Evolutionary conservation across 2,329 filamentous ascomycete species (phyloP).

Genomic region (Cryphonectria nitschkei): DNA sequence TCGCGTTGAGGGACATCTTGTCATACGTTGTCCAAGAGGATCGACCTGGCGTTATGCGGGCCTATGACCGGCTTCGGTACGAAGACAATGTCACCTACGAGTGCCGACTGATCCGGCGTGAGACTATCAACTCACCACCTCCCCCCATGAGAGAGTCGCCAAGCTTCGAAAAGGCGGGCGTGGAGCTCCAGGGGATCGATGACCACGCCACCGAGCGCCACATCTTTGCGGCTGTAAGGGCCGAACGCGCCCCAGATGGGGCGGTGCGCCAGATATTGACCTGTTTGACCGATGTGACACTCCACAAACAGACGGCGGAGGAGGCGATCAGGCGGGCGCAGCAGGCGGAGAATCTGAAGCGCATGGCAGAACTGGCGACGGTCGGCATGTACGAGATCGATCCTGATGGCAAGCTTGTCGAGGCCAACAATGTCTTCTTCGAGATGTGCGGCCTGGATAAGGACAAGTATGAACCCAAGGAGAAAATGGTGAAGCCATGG

Average conservation of each 20-base stretch:
- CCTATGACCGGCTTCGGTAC: conserved; percentile 46
- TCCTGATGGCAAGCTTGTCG: conserved; percentile 51
- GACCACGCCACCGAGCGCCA: conserved; percentile 43
- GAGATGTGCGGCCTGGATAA: conserved; percentile 55
- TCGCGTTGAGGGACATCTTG: conserved; percentile 40
- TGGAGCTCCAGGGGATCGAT: conserved; percentile 40
- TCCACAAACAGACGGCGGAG: conserved; percentile 53
- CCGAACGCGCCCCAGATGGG: conserved; percentile 49
- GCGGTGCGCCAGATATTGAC: conserved; percentile 50
- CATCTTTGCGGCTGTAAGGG: conserved; percentile 52
- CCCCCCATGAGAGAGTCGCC: conserved; percentile 40
- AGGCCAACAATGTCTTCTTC: conserved; percentile 58
- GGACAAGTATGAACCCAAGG: conserved; percentile 40
- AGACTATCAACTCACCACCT: conserved; percentile 38
- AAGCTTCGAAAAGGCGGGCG: conserved; percentile 41
- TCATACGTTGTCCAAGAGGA: conserved; percentile 53
- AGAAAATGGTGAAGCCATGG: conserved; percentile 48
- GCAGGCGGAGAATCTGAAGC: conserved; percentile 56
- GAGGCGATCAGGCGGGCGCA: conserved; percentile 53
- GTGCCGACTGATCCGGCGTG: conserved; percentile 41
- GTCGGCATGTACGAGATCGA: conserved; percentile 60
- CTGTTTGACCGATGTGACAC: conserved; percentile 55
- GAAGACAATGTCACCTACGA: conserved; percentile 49
- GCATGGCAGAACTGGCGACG: conserved; percentile 57
- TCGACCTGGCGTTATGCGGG: conserved; percentile 43